phyloP scores from a whole-genome alignment of 2,329 filamentous ascomycete genomes.

The Talaromyces verruculosus region DNA sequence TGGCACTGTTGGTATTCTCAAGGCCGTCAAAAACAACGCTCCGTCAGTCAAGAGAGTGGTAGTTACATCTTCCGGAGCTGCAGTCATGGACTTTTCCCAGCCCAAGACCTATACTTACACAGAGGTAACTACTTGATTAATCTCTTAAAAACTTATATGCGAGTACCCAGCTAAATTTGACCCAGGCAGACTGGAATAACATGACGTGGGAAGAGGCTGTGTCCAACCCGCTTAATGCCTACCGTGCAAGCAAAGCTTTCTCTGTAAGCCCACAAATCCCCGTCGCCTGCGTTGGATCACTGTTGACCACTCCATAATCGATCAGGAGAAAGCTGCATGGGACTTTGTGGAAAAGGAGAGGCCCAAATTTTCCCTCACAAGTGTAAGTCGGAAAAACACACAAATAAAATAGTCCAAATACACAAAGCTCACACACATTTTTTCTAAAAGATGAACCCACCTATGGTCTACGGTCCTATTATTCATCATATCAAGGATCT shows the following conservation, averaged over 20 bases:
- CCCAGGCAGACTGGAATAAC: conserved; percentile 38
- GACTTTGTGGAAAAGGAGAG: conserved; percentile 54
- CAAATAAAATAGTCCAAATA: neutral
- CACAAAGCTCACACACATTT: neutral
- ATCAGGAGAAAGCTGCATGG: conserved; percentile 60
- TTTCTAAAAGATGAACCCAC: conserved; percentile 51
- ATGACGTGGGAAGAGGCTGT: conserved; percentile 35
- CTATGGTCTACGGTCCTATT: conserved; percentile 61
- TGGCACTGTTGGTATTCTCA: conserved; percentile 59
- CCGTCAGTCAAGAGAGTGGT: conserved; percentile 68
- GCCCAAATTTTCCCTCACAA: conserved; percentile 55
- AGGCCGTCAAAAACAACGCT: conserved; percentile 57
- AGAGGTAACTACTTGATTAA: conserved; percentile 39
- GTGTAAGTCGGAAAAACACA: conserved; percentile 7
- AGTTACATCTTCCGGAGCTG: conserved; percentile 64
- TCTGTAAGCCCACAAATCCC: neutral
- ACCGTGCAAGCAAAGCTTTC: conserved; percentile 54
- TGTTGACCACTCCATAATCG: too few species aligned
- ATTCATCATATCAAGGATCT: conserved; percentile 60
- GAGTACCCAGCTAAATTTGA: conserved; percentile 10
- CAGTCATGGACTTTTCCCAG: conserved; percentile 41
- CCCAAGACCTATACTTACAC: conserved; percentile 16
- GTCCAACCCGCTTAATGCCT: conserved; percentile 34
- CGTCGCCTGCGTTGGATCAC: too few species aligned
- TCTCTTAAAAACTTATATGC: conserved; percentile 34